Evolutionary conservation across 2,329 filamentous ascomycete genomes (phyloP).

Genomic region (Blastomyces silverae): DNA sequence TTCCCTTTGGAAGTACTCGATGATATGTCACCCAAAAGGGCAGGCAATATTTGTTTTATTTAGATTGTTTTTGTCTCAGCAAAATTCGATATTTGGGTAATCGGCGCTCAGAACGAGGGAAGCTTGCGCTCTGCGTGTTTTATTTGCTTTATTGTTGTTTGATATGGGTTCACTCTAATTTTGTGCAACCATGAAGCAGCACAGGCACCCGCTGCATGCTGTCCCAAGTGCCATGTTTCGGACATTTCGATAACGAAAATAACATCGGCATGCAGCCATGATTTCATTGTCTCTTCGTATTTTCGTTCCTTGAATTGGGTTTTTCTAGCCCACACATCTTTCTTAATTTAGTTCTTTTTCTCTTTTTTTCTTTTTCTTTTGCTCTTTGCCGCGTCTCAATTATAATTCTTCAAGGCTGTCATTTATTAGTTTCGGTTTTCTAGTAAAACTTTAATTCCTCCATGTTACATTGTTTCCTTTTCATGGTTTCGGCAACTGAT

Average conservation of each 20-base stretch:
- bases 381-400: too few species aligned
- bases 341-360: not conserved
- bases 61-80: not conserved
- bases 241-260: not conserved
- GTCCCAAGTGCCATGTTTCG: not conserved
- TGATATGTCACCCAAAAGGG: not conserved
- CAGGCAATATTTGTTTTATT: not conserved
- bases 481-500: too few species aligned
- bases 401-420: too few species aligned
- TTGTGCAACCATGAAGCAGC: not conserved
- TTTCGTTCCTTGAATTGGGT: not conserved
- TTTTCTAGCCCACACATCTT: not conserved
- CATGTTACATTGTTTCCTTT: too few species aligned
- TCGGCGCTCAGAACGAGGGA: not conserved
- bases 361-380: too few species aligned
- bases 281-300: too few species aligned
- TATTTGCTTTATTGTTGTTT: constrained; percentile 1
- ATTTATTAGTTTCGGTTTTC: too few species aligned
- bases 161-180: not conserved
- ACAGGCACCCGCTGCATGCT: not conserved
- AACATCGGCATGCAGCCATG: not conserved
- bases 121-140: not conserved
- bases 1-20: not conserved
- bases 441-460: too few species aligned
- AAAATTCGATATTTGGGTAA: constrained; percentile 1